phyloP scores from a whole-genome alignment of 805 yeast genomes.

The Yamadazyma insecticola region DNA sequence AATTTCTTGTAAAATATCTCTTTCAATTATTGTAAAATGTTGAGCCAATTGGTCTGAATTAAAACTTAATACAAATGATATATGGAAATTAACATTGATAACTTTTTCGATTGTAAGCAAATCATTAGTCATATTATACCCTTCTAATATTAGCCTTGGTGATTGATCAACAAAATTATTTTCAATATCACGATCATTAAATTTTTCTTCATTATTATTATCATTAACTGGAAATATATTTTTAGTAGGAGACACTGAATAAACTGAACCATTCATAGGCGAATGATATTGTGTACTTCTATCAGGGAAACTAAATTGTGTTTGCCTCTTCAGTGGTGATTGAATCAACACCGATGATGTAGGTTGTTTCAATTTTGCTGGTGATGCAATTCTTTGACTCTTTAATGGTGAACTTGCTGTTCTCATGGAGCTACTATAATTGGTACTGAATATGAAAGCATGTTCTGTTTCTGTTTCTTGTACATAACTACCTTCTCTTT shows the following conservation, averaged over 20 bases:
- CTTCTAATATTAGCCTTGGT: constrained; percentile 32
- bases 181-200: not conserved
- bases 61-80: constrained; percentile 76
- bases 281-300: no score
- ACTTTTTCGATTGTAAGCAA: constrained; percentile 35
- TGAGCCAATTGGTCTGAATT: constrained; percentile 64
- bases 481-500: not conserved
- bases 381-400: constrained; percentile 2
- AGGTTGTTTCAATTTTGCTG: no score
- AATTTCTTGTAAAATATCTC: constrained; percentile 75
- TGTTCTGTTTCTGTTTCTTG: constrained; percentile 7
- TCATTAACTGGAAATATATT: no score
- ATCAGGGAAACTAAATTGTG: no score
- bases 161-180: not conserved
- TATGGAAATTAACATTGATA: constrained; percentile 52
- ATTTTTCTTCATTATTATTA: no score
- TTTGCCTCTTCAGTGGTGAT: not conserved
- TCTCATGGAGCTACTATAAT: constrained; percentile 5
- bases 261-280: no score
- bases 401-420: no score
- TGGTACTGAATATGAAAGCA: constrained; percentile 12
- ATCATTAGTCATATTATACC: constrained; percentile 25
- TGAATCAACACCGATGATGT: no score
- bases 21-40: constrained; percentile 83
- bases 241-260: no score